These are phyloP conservation scores for Detonula confervacea DNA, from an alignment of 352 stramenopile species.

Conservation along the genomic window DNA sequence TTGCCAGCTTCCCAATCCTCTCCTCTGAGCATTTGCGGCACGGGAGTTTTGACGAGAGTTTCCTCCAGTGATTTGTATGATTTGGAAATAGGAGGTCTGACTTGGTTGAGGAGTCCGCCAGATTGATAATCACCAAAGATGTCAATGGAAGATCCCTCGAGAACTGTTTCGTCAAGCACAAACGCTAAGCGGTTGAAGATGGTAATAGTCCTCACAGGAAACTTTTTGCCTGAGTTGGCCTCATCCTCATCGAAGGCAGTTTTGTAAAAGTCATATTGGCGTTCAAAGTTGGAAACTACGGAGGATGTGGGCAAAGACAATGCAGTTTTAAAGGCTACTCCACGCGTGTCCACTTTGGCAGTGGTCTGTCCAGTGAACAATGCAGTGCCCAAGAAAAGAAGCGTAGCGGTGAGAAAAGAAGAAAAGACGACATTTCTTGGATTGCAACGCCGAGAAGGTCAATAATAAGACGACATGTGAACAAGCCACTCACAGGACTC, in stretches of 20 bases:
- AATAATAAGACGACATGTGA: neutral
- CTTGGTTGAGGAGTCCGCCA: slow-evolving; percentile 67
- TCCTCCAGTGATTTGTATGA: slow-evolving; percentile 55
- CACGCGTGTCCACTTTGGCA: slow-evolving; percentile 64
- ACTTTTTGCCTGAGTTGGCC: slow-evolving; percentile 53
- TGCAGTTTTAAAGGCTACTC: slow-evolving; percentile 63
- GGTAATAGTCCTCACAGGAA: slow-evolving; percentile 67
- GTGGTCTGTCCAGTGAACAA: too few species aligned
- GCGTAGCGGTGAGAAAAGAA: neutral
- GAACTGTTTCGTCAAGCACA: slow-evolving; percentile 54
- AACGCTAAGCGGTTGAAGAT: slow-evolving; percentile 74
- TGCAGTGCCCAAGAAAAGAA: slow-evolving; percentile 18
- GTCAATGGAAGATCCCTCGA: slow-evolving; percentile 34
- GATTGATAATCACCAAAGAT: slow-evolving; percentile 60
- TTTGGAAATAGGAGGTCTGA: slow-evolving; percentile 58
- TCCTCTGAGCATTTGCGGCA: slow-evolving; percentile 67
- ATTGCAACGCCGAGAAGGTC: too few species aligned
- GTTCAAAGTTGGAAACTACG: slow-evolving; percentile 63
- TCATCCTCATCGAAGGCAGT: slow-evolving; percentile 47
- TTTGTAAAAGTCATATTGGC: slow-evolving; percentile 71
- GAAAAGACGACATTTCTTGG: too few species aligned
- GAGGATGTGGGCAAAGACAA: slow-evolving; percentile 53
- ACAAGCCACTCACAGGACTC: slow-evolving; percentile 45
- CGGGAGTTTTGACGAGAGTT: slow-evolving; percentile 54
- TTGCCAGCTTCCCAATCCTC: slow-evolving; percentile 69